A percentile compares a stretch with the other conserved stretches of the same genome.
Conservation (phyloP, 2,329 filamentous ascomycete species). For the Colletotrichum cordylinicola region DNA sequence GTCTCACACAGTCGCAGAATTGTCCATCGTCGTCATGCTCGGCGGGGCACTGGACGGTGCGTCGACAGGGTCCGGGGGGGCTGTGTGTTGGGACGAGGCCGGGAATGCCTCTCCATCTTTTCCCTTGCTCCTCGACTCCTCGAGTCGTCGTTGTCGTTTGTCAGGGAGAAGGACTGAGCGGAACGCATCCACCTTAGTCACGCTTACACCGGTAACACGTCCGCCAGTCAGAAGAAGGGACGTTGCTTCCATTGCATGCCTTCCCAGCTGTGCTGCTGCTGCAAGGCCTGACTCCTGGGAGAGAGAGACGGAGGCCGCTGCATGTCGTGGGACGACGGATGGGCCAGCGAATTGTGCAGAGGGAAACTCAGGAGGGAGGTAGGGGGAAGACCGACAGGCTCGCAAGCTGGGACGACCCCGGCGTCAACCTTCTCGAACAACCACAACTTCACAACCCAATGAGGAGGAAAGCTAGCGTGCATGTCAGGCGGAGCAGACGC, state of each 20-base stretch:
- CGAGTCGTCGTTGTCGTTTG: neutral
- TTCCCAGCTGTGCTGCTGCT: neutral
- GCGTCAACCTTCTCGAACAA: neutral
- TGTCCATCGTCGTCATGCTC: constrained; percentile 16
- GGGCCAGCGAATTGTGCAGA: neutral
- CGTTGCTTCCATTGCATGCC: neutral
- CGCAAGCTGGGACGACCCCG: constrained; percentile 2
- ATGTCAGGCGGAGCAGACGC: constrained; percentile 15
- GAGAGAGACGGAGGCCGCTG: neutral
- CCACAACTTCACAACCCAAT: neutral
- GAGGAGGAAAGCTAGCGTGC: neutral
- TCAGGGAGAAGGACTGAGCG: neutral
- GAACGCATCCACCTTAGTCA: neutral
- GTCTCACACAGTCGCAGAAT: constrained; percentile 20
- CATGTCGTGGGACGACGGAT: neutral
- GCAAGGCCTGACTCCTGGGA: neutral
- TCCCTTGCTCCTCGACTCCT: neutral
- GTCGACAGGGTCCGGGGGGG: constrained; percentile 9
- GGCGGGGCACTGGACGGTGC: neutral
- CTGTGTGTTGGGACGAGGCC: neutral
- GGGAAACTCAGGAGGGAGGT: neutral
- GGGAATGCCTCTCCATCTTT: neutral
- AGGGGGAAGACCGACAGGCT: constrained; percentile 4
- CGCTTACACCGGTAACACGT: neutral
- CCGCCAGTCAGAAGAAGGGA: neutral